Percentiles rank a stretch among this genome's conserved stretches.
Evolutionary conservation across 305 asterid species (phyloP).

Genomic region (Caryopteris hybrid): DNA sequence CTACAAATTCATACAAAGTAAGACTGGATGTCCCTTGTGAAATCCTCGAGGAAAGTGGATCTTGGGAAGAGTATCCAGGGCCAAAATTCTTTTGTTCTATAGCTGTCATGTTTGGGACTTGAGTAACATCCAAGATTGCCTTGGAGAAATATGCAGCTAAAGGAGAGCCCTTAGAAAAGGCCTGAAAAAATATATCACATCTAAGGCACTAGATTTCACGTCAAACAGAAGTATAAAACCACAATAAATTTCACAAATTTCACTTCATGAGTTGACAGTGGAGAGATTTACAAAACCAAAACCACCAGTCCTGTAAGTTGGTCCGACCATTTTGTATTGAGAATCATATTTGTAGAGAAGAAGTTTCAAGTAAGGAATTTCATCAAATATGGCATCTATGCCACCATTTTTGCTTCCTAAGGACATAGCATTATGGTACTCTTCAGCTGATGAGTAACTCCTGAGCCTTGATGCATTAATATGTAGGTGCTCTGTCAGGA

Average conservation of each 20-base stretch:
- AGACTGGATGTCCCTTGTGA: conserved; percentile 40
- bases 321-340: conserved; percentile 49
- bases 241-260: no score
- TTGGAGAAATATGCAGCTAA: conserved; percentile 40
- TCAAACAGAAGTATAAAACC: no score
- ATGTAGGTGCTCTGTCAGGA: conserved; percentile 20
- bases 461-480: conserved; percentile 34
- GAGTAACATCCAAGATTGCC: conserved; percentile 50
- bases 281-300: conserved; percentile 51
- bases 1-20: conserved; percentile 42
- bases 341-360: conserved; percentile 36
- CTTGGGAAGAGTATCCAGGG: conserved; percentile 35
- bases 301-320: conserved; percentile 51
- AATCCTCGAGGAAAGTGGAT: conserved; percentile 36
- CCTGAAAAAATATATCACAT: conserved; percentile 25
- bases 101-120: conserved; percentile 31
- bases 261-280: background rate
- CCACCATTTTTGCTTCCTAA: conserved; percentile 51
- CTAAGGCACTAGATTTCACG: no score
- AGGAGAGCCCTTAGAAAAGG: conserved; percentile 40
- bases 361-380: conserved; percentile 58
- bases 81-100: conserved; percentile 37
- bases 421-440: conserved; percentile 40
- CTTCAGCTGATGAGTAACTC: conserved; percentile 30
- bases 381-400: conserved; percentile 57